Evolutionary conservation across 2,329 filamentous ascomycete species (phyloP).

Genomic region (Fusarium mexicanum): DNA sequence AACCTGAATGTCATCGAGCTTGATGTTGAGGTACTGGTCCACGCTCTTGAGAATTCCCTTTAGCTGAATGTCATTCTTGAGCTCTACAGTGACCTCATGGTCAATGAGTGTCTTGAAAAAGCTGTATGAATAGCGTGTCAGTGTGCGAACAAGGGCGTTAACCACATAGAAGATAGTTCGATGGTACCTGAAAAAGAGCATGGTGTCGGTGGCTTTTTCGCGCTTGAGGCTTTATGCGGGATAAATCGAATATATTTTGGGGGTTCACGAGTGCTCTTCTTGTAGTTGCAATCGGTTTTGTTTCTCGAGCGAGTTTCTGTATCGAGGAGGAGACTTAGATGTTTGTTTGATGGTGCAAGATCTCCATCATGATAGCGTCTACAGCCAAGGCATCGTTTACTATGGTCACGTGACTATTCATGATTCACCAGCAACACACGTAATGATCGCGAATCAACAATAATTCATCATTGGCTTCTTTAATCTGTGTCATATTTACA

Average conservation of each 20-base stretch:
- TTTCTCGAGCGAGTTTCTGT: not conserved
- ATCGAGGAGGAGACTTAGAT: conserved; percentile 20
- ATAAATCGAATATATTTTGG: not conserved
- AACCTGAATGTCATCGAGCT: conserved; percentile 93
- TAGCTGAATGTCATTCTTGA: conserved; percentile 99
- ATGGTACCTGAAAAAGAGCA: conserved; percentile 58
- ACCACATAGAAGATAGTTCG: not conserved
- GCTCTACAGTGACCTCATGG: conserved; percentile 95
- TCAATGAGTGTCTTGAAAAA: conserved; percentile 99
- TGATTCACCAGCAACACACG: not conserved
- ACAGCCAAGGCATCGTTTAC: not conserved
- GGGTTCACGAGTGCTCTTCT: rapidly evolving
- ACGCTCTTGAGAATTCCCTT: conserved; percentile 95
- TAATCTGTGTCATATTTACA: not conserved
- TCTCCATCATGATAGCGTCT: conserved; percentile 36
- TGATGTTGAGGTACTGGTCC: conserved; percentile 99
- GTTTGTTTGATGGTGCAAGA: conserved; percentile 23
- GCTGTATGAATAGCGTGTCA: conserved; percentile 55
- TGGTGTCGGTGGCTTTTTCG: conserved; percentile 41
- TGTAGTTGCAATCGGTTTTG: not conserved
- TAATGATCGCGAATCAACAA: not conserved
- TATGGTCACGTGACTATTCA: conserved; percentile 24
- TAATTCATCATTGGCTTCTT: not conserved
- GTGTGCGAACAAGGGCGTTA: not conserved
- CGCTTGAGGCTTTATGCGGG: not conserved